Percentiles rank a stretch among this genome's conserved stretches.
phyloP scores from a whole-genome alignment of 345 rosid species.

The Hypericum perforatum region DNA sequence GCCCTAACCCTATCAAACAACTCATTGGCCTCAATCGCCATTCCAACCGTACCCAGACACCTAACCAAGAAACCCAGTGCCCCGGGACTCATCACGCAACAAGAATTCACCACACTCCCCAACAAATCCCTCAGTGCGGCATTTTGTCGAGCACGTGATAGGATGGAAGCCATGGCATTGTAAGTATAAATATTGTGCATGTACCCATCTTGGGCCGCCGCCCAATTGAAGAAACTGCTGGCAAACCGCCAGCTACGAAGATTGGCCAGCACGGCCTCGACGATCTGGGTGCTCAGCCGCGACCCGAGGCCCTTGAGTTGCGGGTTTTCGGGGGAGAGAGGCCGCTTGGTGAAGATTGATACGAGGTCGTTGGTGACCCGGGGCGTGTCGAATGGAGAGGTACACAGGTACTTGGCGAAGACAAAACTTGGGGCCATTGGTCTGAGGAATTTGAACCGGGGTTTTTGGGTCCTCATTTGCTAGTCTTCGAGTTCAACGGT shows the following conservation, averaged over 20 bases:
- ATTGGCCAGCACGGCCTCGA: conserved; percentile 45
- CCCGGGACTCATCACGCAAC: conserved; percentile 63
- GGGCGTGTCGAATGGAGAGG: conserved; percentile 20
- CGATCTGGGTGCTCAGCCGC: conserved; percentile 45
- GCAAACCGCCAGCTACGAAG: conserved; percentile 55
- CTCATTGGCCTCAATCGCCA: conserved; percentile 51
- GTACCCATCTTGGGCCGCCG: conserved; percentile 50
- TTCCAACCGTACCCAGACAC: conserved; percentile 62
- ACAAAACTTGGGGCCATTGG: conserved; percentile 3
- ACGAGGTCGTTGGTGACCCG: conserved; percentile 31
- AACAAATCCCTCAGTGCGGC: conserved; percentile 49
- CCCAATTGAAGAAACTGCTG: conserved; percentile 54
- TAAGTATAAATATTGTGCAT: conserved; percentile 52
- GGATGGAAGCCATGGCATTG: conserved; percentile 80
- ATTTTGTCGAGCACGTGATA: conserved; percentile 90
- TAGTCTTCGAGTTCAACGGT: too few relatives aligned
- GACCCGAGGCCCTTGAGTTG: conserved; percentile 43
- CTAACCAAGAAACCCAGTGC: conserved; percentile 67
- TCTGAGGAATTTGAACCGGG: conserved; percentile 15
- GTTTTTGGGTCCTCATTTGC: conserved; percentile 4
- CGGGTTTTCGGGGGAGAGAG: conserved; percentile 33
- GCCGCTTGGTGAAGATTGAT: conserved; percentile 45
- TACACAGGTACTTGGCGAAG: conserved; percentile 14
- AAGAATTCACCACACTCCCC: conserved; percentile 33
- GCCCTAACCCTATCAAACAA: conserved; percentile 54